Base-by-base conservation (phyloP, 768 basidiomycete genomes). In the Punctularia strigosozonata region DNA sequence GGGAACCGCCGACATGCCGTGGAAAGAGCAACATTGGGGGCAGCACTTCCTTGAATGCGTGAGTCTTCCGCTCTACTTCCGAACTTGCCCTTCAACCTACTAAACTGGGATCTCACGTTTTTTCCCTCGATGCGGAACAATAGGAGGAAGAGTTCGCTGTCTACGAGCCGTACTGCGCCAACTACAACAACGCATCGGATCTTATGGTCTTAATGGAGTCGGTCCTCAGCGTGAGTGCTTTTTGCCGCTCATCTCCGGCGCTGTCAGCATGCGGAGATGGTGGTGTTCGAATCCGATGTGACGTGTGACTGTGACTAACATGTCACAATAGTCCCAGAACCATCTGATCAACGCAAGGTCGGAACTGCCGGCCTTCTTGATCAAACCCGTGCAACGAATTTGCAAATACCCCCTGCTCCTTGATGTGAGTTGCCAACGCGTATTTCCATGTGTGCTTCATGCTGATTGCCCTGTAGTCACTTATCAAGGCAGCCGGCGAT, bases 331-430 rank as follows among this genome's bases (percentile, higher is more conserved):
- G 86, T 72, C 75, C 44, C 67, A 85, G 53, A 83, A 84, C 62
- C 72, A 80, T 59, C 66, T 88, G 66, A 85, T 92, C 62, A 86
- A 89, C 50, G 80, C 81, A 51, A 85, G 85, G 57, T 81, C 84
- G 54, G 95, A 99, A 53, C 69, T 99, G 23, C 86, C 88, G 43
- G 90, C 89, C 6, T 94, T 98, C 63, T 76, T 98, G 43, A 98
- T 98, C 71, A 97, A 97, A 65, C 95, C 95, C 5, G 84, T 99
- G 36, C 95, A 99, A 59, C 79, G 95, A 45, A 83, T 98, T 49
- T 95, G 94, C 74, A 98, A 98, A 69, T 98, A 98, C 58, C 92
- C 92, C 19, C 69, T 99, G 12, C 73, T 98, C 18, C 77, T 99
- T 50, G 85, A 87, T 57, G 90, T 90, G 53, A 54, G 80, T 65